Conservation (phyloP, 306 rosid genomes). For the Macrotyloma uniflorum region DNA sequence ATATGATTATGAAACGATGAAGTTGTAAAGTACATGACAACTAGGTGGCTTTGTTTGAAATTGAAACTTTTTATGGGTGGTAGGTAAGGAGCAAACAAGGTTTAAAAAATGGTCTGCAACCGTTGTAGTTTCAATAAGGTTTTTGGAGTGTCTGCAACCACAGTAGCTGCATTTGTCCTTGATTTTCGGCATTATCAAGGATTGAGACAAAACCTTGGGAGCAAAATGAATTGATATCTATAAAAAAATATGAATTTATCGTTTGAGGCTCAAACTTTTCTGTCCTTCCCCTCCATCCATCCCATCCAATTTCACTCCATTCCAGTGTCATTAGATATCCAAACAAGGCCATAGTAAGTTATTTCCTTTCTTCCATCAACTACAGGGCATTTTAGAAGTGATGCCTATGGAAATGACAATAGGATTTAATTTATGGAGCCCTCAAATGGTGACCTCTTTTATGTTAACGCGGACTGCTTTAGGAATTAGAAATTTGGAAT, state of each 20-base stretch:
- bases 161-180: neutral
- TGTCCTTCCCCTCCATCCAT: neutral
- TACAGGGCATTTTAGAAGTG: neutral
- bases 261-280: neutral
- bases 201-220: neutral
- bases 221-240: neutral
- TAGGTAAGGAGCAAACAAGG: neutral
- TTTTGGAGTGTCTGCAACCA: neutral
- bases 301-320: neutral
- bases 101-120: neutral
- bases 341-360: neutral
- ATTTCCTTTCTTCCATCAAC: neutral
- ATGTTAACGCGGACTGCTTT: neutral
- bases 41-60: neutral
- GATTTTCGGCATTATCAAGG: neutral
- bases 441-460: neutral
- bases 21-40: neutral
- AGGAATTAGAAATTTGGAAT: slow-evolving; percentile 23
- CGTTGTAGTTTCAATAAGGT: neutral
- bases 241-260: neutral
- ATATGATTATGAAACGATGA: slow-evolving; percentile 4
- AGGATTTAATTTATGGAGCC: slow-evolving; percentile 16
- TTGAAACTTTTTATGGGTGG: neutral
- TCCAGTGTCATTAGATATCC: neutral
- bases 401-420: neutral